Percentiles rank a stretch among this genome's conserved stretches.
phyloP scores from a whole-genome alignment of 2,329 filamentous ascomycete genomes.

The Diaporthe vexans region DNA sequence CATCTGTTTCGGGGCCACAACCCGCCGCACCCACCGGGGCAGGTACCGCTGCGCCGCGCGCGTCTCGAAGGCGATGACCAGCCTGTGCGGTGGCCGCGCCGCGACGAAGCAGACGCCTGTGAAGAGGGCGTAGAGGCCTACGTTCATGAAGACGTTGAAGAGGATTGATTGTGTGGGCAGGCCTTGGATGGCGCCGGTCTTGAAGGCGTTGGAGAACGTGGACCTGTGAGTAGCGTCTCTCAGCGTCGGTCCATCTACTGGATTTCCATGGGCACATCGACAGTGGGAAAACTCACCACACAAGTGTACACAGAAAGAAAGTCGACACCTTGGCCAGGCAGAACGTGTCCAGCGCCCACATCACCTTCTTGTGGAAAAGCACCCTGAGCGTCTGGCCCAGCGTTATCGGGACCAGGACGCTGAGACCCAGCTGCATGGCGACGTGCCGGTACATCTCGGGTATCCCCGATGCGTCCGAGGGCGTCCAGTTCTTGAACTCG shows the following conservation, averaged over 20 bases:
- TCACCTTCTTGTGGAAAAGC: constrained; percentile 64
- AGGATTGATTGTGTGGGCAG: constrained; percentile 73
- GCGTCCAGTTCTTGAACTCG: constrained; percentile 69
- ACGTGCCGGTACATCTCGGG: constrained; percentile 75
- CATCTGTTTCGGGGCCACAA: constrained; percentile 66
- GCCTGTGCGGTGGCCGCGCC: constrained; percentile 56
- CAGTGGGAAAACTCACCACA: constrained; percentile 60
- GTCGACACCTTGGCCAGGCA: constrained; percentile 65
- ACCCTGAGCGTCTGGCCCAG: constrained; percentile 73
- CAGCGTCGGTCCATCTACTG: neutral
- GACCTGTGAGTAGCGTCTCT: constrained; percentile 62
- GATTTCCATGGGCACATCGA: constrained; percentile 45
- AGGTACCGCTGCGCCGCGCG: constrained; percentile 50
- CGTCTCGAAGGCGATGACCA: constrained; percentile 52
- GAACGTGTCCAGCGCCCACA: constrained; percentile 66
- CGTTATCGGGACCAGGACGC: constrained; percentile 74
- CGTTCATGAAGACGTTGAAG: constrained; percentile 77
- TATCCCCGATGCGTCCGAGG: constrained; percentile 65
- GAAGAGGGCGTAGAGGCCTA: constrained; percentile 74
- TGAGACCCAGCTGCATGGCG: constrained; percentile 77
- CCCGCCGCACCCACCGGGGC: constrained; percentile 49
- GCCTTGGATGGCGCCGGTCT: constrained; percentile 71
- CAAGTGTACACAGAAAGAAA: constrained; percentile 61
- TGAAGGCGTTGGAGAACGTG: constrained; percentile 76
- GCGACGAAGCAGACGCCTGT: constrained; percentile 71